A percentile compares a stretch with the other conserved stretches of the same genome.
Conservation (phyloP, 768 basidiomycete species). For the Neoboletus subvelutipes region DNA sequence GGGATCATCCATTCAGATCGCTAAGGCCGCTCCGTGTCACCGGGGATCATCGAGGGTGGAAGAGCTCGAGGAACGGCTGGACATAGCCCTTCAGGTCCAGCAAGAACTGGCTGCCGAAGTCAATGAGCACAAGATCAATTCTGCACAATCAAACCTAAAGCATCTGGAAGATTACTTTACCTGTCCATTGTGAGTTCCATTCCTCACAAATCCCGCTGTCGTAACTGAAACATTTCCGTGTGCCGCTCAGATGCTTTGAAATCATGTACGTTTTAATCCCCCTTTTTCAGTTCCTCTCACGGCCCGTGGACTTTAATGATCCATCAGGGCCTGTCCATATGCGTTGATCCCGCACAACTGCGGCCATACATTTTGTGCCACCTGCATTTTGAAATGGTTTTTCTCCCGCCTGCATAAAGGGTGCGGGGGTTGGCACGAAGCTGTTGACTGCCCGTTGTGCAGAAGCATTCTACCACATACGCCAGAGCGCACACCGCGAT, state of each 20-base stretch:
- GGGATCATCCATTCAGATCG: background rate
- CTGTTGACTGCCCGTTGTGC: constrained; percentile 68
- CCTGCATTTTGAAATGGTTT: constrained; percentile 67
- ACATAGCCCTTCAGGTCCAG: constrained; percentile 40
- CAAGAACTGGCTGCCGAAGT: constrained; percentile 41
- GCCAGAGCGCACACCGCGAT: constrained; percentile 51
- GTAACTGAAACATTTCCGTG: constrained; percentile 13
- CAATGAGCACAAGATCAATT: constrained; percentile 37
- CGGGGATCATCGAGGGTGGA: constrained; percentile 37
- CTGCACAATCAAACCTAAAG: constrained; percentile 39
- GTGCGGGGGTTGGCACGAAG: constrained; percentile 68
- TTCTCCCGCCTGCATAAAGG: constrained; percentile 62
- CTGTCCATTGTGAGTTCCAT: constrained; percentile 55
- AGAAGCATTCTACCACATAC: constrained; percentile 52
- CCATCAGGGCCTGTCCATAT: constrained; percentile 53
- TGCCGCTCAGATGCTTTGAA: constrained; percentile 55
- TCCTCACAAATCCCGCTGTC: constrained; percentile 3
- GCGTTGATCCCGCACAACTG: constrained; percentile 52
- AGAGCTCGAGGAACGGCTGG: constrained; percentile 44
- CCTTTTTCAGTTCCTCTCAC: constrained; percentile 3
- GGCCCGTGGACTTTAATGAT: background rate
- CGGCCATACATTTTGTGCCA: constrained; percentile 68
- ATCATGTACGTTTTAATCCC: constrained; percentile 40
- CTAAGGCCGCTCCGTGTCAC: constrained; percentile 26
- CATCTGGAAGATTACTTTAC: constrained; percentile 63